Conservation (phyloP, 1,284 basidiomycete species). For the Austroboletus niveus region DNA sequence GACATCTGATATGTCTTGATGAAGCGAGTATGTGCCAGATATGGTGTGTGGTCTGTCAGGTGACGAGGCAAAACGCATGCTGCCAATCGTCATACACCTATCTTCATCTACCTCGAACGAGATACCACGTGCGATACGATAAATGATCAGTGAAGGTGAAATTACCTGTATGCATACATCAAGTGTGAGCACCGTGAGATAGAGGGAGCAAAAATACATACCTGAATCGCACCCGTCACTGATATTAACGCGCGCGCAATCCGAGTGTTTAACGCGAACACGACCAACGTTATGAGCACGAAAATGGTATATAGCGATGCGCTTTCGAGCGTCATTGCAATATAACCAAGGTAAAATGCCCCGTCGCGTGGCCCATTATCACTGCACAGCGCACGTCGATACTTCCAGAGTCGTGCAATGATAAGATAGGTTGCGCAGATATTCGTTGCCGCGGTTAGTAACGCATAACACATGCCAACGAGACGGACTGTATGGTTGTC, state of each 20-base stretch:
- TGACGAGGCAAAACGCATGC: neutral
- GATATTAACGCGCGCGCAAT: slow-evolving; percentile 11
- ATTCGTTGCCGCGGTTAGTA: slow-evolving; percentile 16
- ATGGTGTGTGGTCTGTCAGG: no score
- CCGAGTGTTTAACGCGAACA: slow-evolving; percentile 17
- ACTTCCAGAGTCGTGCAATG: slow-evolving; percentile 13
- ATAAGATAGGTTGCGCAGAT: slow-evolving; percentile 14
- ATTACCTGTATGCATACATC: neutral
- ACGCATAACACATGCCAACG: slow-evolving; percentile 11
- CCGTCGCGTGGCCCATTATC: slow-evolving; percentile 10
- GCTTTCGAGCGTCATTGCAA: slow-evolving; percentile 28
- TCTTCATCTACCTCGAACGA: slow-evolving; percentile 1
- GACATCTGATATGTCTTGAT: no score
- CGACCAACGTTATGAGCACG: slow-evolving; percentile 7
- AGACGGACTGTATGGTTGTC: slow-evolving; percentile 15
- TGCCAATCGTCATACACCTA: neutral
- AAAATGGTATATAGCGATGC: slow-evolving; percentile 17
- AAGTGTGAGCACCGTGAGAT: neutral
- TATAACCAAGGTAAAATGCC: slow-evolving; percentile 18
- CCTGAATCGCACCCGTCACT: slow-evolving; percentile 18
- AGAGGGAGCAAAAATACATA: neutral
- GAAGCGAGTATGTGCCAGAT: no score
- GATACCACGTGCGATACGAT: slow-evolving; percentile 20
- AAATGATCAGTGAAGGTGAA: slow-evolving; percentile 8
- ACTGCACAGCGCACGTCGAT: slow-evolving; percentile 10